phyloP scores from a whole-genome alignment of 352 stramenopile genomes.

The Phytophthora hybrid region DNA sequence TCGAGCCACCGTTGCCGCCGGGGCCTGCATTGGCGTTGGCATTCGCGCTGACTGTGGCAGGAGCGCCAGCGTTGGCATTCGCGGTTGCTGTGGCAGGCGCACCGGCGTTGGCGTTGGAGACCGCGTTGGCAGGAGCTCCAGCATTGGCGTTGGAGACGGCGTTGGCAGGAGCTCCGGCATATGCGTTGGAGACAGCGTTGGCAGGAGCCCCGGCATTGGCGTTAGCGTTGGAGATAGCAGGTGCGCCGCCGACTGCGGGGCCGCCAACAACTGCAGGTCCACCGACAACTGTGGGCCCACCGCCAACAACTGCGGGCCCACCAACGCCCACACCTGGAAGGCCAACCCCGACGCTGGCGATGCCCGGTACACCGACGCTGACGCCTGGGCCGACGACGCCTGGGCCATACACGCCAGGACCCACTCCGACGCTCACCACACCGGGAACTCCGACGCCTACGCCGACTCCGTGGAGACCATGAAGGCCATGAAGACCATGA shows the following conservation, averaged over 20 bases:
- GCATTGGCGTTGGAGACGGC: too few species aligned
- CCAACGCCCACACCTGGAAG: slow-evolving; percentile 1
- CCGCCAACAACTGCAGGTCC: not conserved
- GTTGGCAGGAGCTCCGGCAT: too few species aligned
- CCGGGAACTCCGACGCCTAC: slow-evolving; percentile 12
- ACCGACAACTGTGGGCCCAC: not conserved
- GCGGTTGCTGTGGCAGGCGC: not conserved
- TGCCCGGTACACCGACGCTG: not conserved
- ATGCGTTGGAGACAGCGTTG: too few species aligned
- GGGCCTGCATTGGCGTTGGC: not conserved
- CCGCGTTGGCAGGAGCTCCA: too few species aligned
- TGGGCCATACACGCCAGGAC: not conserved
- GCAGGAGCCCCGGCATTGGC: not conserved
- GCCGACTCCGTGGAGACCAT: not conserved
- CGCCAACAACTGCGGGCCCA: not conserved
- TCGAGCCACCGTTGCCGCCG: not conserved
- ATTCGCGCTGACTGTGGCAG: not conserved
- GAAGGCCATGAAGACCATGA: too few species aligned
- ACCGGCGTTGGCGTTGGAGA: not conserved
- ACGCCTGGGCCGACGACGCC: not conserved
- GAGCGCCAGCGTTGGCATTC: not conserved
- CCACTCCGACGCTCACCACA: slow-evolving; percentile 3
- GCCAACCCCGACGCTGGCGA: slow-evolving; percentile 3
- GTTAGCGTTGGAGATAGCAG: not conserved
- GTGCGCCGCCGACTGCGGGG: too few species aligned